Evolutionary conservation across 179 eudicot genomes (phyloP).

Genomic region (Carnegiea gigantea): DNA sequence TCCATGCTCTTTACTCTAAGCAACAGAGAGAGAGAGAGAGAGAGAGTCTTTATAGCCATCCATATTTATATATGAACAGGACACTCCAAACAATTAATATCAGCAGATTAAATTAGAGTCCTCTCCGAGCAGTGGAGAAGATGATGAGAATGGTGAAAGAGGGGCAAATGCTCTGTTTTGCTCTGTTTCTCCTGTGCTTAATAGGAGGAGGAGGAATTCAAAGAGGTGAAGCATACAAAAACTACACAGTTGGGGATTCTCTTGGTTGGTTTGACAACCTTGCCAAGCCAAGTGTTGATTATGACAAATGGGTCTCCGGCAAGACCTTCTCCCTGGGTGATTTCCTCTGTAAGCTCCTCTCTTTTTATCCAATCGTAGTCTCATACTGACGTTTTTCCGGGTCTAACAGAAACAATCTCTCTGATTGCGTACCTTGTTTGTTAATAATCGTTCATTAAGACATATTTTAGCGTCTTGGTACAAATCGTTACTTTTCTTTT

Average conservation of each 20-base stretch:
- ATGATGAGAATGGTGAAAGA: conserved; percentile 5
- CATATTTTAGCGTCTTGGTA: too few species aligned
- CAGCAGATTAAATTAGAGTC: not conserved
- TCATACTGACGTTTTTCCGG: too few species aligned
- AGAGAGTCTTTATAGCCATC: not conserved
- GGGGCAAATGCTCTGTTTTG: conserved; percentile 13
- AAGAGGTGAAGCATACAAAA: conserved; percentile 58
- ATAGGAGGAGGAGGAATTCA: not conserved
- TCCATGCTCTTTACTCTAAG: conserved; percentile 21
- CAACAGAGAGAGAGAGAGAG: not conserved
- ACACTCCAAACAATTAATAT: not conserved
- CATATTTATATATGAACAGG: not conserved
- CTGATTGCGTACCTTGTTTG: too few species aligned
- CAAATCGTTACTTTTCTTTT: too few species aligned
- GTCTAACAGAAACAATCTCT: not conserved
- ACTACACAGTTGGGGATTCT: conserved; percentile 90
- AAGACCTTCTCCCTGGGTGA: conserved; percentile 77
- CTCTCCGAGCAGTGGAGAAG: conserved; percentile 10
- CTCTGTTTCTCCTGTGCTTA: conserved; percentile 19
- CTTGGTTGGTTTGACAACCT: conserved; percentile 77
- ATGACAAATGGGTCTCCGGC: conserved; percentile 64
- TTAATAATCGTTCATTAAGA: too few species aligned
- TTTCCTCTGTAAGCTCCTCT: conserved; percentile 61
- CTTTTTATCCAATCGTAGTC: not conserved
- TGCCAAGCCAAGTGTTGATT: conserved; percentile 54